Conservation (phyloP, 2,329 filamentous ascomycete species). For the Claviceps sorghi region DNA sequence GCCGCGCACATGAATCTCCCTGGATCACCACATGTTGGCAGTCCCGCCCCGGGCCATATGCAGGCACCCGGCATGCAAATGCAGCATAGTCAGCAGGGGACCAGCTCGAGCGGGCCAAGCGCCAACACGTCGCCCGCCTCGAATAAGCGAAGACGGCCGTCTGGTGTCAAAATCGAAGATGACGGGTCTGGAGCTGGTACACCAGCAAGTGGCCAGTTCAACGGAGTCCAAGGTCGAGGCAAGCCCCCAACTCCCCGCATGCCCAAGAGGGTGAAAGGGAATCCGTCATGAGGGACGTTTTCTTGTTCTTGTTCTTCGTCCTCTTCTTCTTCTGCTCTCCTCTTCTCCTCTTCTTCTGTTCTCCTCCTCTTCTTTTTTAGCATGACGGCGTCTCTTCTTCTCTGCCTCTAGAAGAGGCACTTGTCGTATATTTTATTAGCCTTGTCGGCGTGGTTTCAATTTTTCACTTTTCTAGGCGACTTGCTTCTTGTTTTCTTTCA, state of each 20-base stretch:
- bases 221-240: slow-evolving; percentile 33
- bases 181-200: slow-evolving; percentile 36
- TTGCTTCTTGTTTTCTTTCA: slow-evolving; percentile 9
- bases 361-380: no score
- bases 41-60: slow-evolving; percentile 47
- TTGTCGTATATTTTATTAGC: slow-evolving; percentile 7
- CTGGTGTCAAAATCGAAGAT: slow-evolving; percentile 43
- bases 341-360: no score
- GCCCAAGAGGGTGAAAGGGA: slow-evolving; percentile 39
- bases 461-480: slow-evolving; percentile 2
- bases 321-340: not conserved
- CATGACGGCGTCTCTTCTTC: slow-evolving; percentile 19
- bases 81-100: slow-evolving; percentile 54
- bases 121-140: slow-evolving; percentile 51
- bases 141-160: slow-evolving; percentile 44
- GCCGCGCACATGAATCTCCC: slow-evolving; percentile 45
- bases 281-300: slow-evolving; percentile 19
- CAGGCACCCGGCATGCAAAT: slow-evolving; percentile 52
- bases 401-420: slow-evolving; percentile 6
- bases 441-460: not conserved
- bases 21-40: slow-evolving; percentile 45
- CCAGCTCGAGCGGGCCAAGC: slow-evolving; percentile 49
- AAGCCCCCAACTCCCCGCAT: slow-evolving; percentile 45
- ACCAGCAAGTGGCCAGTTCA: slow-evolving; percentile 32
- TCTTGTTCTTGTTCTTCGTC: no score